Evolutionary conservation across 2,329 filamentous ascomycete species (phyloP).

Genomic region (Penicillium sp.): DNA sequence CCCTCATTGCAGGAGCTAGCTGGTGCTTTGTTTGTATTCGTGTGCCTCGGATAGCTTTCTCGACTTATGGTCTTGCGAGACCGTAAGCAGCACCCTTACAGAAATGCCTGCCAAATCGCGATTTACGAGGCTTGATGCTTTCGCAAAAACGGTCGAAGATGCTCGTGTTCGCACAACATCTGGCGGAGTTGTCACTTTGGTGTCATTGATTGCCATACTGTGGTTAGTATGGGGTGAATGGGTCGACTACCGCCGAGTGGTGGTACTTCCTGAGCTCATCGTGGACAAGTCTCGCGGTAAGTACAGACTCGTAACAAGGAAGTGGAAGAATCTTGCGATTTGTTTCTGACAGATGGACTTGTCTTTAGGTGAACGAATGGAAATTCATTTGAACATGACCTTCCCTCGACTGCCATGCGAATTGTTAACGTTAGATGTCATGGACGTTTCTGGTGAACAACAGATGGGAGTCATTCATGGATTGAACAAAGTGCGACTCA

Average conservation of each 20-base stretch:
- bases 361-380: slow-evolving; percentile 83
- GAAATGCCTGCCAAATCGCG: slow-evolving; percentile 84
- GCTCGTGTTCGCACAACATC: slow-evolving; percentile 93
- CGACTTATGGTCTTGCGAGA: slow-evolving; percentile 23
- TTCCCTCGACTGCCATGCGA: slow-evolving; percentile 94
- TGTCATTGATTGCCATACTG: slow-evolving; percentile 80
- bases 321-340: not conserved
- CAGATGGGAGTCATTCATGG: slow-evolving; percentile 93
- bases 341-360: not conserved
- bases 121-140: slow-evolving; percentile 95
- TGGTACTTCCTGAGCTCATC: slow-evolving; percentile 85
- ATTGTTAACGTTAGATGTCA: slow-evolving; percentile 92
- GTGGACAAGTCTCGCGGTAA: slow-evolving; percentile 94
- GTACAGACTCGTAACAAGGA: not conserved
- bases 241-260: slow-evolving; percentile 81
- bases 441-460: slow-evolving; percentile 97
- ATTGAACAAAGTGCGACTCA: slow-evolving; percentile 82
- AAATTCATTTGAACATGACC: slow-evolving; percentile 95
- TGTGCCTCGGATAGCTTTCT: not conserved
- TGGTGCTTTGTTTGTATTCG: slow-evolving; percentile 9
- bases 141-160: slow-evolving; percentile 98
- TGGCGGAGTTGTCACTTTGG: slow-evolving; percentile 89
- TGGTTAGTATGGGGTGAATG: slow-evolving; percentile 94
- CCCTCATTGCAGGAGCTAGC: slow-evolving; percentile 16
- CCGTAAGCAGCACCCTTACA: not conserved